Evolutionary conservation across 1,284 basidiomycete genomes (phyloP), one percentile per base, ranked within the genome.

Genomic region (Fomitopsis palustris): DNA sequence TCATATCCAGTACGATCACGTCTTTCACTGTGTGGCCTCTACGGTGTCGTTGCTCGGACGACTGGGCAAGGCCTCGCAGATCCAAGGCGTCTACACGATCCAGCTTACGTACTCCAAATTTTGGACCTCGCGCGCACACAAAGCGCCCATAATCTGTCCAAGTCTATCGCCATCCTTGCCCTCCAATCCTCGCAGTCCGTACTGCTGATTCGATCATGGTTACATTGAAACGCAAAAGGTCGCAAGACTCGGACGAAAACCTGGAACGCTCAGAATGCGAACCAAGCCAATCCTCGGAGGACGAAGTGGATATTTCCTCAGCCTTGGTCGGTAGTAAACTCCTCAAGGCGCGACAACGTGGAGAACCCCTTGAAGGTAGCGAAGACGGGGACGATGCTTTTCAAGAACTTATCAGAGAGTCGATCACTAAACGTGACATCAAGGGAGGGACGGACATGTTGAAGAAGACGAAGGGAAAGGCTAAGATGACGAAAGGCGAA

Each of bases 401-500:
- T 52, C 76, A 79, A 47, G 75, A 82, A 17, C 81, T 91, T 54
- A 84, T 93, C 21, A 78, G 82, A 47, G 75, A 81, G 9, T 84
- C 87, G 31, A 89, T 90, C 52, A 70, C 81, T 9, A 89, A 85
- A 69, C 75, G 86, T 33, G 81, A 92, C 69, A 74, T 86, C 17
- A 92, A 89, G 70, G 77, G 76, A 35, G 90, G 90, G 0, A 89
- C 87, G 0, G 82, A 87, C 56, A 60, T 89, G 10, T 67, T 92
- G 57, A 92, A 90, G 70, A 87, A 86, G 67, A 78, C 82, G 3
- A 90, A 88, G 65, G 83, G 82, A 6, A 90, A 87, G 70, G 72
- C 77, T 19, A 88, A 86, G 65, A 71, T 88, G 19, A 72, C 73
- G 1, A 90, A 88, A 68, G 86, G 86, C 17, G 88, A 92, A 70